Conservation (phyloP, 2,329 filamentous ascomycete species). For the Geosmithia flava region DNA sequence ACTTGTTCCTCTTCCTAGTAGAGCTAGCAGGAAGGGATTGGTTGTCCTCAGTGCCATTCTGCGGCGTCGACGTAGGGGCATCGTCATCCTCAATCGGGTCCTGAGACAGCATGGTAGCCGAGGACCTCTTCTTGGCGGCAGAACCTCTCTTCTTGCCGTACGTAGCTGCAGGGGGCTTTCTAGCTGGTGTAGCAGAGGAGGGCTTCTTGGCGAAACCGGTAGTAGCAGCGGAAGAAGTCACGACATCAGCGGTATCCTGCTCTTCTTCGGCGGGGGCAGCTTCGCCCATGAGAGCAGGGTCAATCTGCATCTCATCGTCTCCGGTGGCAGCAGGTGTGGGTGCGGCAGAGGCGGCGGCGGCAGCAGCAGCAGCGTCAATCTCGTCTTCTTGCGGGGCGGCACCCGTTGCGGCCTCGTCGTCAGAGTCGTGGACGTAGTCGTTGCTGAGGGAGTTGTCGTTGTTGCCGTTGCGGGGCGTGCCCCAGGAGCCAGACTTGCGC, state of each 20-base stretch:
- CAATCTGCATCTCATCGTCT: conserved; percentile 14
- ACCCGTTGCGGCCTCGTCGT: conserved; percentile 8
- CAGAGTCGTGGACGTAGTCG: conserved; percentile 16
- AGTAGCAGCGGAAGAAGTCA: background rate
- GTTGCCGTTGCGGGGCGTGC: too few relatives aligned
- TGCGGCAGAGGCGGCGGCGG: background rate
- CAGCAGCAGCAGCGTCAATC: background rate
- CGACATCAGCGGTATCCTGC: background rate
- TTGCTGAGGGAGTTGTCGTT: conserved; percentile 8
- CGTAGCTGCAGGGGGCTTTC: background rate
- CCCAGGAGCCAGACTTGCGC: conserved; percentile 2
- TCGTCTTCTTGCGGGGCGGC: conserved; percentile 3
- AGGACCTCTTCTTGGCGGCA: conserved; percentile 8
- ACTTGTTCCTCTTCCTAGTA: background rate
- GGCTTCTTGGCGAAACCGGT: conserved; percentile 4
- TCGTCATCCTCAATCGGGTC: conserved; percentile 18
- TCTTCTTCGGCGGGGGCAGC: background rate
- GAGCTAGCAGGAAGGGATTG: background rate
- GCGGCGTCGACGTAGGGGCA: conserved; percentile 1
- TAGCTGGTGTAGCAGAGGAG: background rate
- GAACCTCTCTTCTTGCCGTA: conserved; percentile 1
- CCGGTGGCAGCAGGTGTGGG: background rate
- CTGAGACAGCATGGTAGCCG: conserved; percentile 11
- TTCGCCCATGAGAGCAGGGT: conserved; percentile 12
- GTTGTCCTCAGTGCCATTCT: background rate